Conservation (phyloP, 345 rosid species). For the Corchorus olitorius region DNA sequence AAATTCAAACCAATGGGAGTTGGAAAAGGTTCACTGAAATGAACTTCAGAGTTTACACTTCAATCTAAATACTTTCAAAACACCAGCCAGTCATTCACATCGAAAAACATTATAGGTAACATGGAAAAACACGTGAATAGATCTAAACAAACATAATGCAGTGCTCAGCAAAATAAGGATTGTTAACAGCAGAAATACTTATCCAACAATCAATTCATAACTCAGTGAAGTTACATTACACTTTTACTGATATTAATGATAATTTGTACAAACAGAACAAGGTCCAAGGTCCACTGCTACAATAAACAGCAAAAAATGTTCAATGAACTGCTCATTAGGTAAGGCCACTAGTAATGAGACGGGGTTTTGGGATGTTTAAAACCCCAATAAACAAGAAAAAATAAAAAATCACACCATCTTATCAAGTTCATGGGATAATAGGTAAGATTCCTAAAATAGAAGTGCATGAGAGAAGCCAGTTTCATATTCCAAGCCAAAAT, state of each 20-base stretch:
- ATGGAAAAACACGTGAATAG: neutral
- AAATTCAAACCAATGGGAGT: neutral
- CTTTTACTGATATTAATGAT: neutral
- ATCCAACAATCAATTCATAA: neutral
- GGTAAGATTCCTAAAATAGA: slow-evolving; percentile 19
- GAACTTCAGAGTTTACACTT: neutral
- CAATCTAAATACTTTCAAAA: neutral
- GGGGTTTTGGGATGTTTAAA: neutral
- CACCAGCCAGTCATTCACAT: neutral
- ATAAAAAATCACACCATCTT: neutral
- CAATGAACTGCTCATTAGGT: neutral
- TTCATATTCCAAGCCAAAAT: neutral
- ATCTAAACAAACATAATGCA: neutral
- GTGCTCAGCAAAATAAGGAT: neutral
- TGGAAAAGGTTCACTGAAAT: neutral
- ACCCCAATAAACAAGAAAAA: neutral
- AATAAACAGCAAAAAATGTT: neutral
- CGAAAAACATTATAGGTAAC: neutral
- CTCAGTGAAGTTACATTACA: neutral
- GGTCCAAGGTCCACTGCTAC: neutral
- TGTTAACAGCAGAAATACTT: neutral
- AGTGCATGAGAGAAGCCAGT: neutral
- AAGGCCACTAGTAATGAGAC: neutral
- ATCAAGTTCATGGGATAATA: slow-evolving; percentile 2
- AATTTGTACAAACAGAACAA: neutral